Conservation (phyloP, 441 rosid species). For the Capsella rubella region DNA sequence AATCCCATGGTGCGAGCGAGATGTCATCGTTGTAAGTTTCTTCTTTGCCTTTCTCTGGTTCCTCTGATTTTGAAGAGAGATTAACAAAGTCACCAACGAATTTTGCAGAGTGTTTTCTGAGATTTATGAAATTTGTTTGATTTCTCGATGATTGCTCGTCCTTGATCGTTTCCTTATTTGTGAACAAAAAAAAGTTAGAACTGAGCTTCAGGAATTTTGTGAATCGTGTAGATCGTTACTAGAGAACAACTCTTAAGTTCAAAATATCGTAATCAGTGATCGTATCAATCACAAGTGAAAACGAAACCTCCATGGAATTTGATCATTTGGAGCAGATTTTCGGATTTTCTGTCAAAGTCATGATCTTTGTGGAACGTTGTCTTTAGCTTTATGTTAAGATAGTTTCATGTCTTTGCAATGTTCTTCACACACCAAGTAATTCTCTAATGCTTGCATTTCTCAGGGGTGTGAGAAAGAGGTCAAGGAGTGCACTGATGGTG, state of each 20-base stretch:
- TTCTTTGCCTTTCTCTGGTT: background rate
- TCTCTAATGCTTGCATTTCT: slow-evolving; percentile 6
- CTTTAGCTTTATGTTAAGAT: background rate
- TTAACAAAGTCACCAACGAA: slow-evolving; percentile 25
- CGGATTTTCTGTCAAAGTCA: background rate
- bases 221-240: background rate
- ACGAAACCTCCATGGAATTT: background rate
- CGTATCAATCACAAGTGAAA: background rate
- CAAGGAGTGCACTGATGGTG: slow-evolving; percentile 54
- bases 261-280: background rate
- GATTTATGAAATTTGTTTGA: slow-evolving; percentile 10
- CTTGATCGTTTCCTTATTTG: background rate
- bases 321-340: background rate
- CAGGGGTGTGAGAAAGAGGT: slow-evolving; percentile 91
- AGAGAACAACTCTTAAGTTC: background rate
- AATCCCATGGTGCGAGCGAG: slow-evolving; percentile 91
- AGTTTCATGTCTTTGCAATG: background rate
- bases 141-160: slow-evolving; percentile 15
- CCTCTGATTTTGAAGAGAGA: slow-evolving; percentile 11
- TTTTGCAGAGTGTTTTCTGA: background rate
- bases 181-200: background rate
- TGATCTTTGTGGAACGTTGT: background rate
- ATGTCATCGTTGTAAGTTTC: slow-evolving; percentile 66
- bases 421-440: background rate
- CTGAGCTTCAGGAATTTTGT: background rate